Percentiles rank a stretch among this genome's conserved stretches.
Evolutionary conservation across 1,139 yeast species (phyloP).

Genomic region (Magnusiomyces sp.): DNA sequence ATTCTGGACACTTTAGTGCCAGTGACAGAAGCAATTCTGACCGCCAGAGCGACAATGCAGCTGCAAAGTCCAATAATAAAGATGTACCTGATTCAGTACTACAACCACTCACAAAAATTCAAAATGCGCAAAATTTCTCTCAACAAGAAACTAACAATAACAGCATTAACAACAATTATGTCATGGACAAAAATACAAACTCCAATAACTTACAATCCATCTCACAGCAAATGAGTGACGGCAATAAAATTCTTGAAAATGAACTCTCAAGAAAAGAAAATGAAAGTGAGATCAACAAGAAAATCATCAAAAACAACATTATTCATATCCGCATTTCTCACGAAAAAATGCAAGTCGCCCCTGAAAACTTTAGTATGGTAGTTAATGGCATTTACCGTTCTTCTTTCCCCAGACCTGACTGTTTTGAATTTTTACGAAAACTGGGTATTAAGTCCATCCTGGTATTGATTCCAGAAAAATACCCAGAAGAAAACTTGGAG

Average conservation of each 20-base stretch:
- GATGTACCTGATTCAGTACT: too few species aligned
- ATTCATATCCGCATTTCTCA: constrained; percentile 2
- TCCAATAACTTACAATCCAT: background rate
- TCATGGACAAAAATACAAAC: background rate
- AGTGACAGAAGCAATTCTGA: too few species aligned
- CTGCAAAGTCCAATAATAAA: too few species aligned
- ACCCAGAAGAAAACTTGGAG: constrained; percentile 65
- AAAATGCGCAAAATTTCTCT: too few species aligned
- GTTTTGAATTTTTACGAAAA: constrained; percentile 58
- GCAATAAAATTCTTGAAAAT: background rate
- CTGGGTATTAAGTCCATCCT: constrained; percentile 64
- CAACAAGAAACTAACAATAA: too few species aligned
- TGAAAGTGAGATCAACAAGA: background rate
- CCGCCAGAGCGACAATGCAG: too few species aligned
- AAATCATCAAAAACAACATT: background rate
- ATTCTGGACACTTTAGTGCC: too few species aligned
- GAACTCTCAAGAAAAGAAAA: background rate
- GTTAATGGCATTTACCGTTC: constrained; percentile 74
- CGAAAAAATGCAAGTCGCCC: constrained; percentile 29
- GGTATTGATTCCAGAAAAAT: constrained; percentile 84
- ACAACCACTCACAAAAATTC: too few species aligned
- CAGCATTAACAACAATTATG: background rate
- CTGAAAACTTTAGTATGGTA: constrained; percentile 87
- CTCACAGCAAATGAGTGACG: background rate
- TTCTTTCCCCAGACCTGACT: constrained; percentile 80